Conservation (phyloP, 164 flowering plant species). For the Nelumbo lutea region DNA sequence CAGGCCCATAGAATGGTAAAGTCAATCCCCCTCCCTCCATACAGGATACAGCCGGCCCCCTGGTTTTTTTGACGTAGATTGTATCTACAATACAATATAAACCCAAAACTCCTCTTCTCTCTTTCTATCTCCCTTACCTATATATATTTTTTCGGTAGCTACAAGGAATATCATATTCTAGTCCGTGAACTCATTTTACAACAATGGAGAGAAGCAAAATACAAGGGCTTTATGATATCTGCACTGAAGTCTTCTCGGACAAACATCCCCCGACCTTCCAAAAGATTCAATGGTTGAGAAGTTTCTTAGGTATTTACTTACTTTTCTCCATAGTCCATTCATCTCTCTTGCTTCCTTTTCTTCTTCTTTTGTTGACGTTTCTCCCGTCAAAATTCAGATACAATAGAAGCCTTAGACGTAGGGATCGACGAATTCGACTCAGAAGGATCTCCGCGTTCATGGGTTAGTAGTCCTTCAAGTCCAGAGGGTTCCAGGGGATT, state of each 20-base stretch:
- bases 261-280: slow-evolving; percentile 24
- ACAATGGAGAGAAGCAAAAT: slow-evolving; percentile 23
- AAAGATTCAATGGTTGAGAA: slow-evolving; percentile 29
- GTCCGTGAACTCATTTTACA: background rate
- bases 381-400: slow-evolving; percentile 14
- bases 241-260: slow-evolving; percentile 21
- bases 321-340: background rate
- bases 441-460: slow-evolving; percentile 4
- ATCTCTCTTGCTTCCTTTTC: background rate
- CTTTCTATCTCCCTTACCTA: background rate
- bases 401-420: slow-evolving; percentile 26
- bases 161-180: background rate
- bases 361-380: background rate
- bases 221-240: slow-evolving; percentile 30
- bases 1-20: slow-evolving; percentile 11
- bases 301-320: slow-evolving; percentile 17
- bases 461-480: background rate
- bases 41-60: slow-evolving; percentile 4
- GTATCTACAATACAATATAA: background rate
- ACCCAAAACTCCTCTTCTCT: background rate
- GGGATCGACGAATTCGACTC: slow-evolving; percentile 30
- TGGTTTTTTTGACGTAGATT: slow-evolving; percentile 7
- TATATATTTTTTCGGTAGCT: background rate
- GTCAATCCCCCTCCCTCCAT: background rate
- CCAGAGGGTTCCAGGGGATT: slow-evolving; percentile 4